These are phyloP conservation scores for Purshia tridentata DNA, from an alignment of 306 rosid genomes.

Conservation along the genomic window DNA sequence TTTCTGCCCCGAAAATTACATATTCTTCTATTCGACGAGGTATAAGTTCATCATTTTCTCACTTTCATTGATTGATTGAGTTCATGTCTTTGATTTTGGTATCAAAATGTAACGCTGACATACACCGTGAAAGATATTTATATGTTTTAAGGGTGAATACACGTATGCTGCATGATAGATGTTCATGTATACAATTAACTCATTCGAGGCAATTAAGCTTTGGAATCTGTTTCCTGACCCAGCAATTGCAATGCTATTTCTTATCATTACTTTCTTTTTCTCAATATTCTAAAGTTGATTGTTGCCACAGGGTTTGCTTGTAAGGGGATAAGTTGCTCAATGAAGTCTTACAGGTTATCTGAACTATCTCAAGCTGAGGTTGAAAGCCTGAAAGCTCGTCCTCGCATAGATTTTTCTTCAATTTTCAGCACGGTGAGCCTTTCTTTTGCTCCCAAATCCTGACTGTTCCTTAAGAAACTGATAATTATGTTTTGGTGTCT, in stretches of 20 bases:
- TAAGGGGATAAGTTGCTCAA: constrained; percentile 45
- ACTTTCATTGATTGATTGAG: background rate
- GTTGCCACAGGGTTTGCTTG: constrained; percentile 33
- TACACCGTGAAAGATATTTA: background rate
- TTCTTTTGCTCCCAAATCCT: background rate
- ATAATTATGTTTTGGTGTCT: background rate
- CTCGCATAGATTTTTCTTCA: constrained; percentile 86
- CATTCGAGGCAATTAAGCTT: background rate
- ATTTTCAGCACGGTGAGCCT: constrained; percentile 66
- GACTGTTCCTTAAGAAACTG: background rate
- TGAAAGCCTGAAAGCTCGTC: constrained; percentile 79
- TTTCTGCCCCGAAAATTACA: constrained; percentile 1
- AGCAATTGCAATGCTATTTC: background rate
- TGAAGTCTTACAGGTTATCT: constrained; percentile 77
- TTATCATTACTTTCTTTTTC: background rate
- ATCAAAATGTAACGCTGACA: background rate
- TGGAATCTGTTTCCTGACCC: background rate
- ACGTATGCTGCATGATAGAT: background rate
- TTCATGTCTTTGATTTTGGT: background rate
- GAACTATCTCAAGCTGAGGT: constrained; percentile 60
- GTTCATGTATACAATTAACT: background rate
- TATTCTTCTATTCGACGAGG: constrained; percentile 30
- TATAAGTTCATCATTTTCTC: background rate
- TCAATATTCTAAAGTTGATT: constrained; percentile 6
- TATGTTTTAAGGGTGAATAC: background rate